Base-by-base conservation (phyloP, 331 rosid species). In the Acacia concinna region DNA sequence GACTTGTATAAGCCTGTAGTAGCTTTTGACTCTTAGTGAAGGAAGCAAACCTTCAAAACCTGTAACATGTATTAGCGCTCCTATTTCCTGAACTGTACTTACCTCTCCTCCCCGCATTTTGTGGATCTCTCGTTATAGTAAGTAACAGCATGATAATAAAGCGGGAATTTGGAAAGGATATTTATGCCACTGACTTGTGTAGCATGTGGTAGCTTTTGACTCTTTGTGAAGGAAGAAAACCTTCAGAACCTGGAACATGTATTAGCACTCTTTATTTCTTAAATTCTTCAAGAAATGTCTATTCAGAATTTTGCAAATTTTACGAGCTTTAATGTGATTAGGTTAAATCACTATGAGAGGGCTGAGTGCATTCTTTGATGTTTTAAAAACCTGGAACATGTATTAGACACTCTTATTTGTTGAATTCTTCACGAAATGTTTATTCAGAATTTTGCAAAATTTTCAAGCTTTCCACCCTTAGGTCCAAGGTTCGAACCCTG, bases 351-450 rank as follows among this genome's bases (percentile, higher is more conserved):
- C 43, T 78, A 4, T 60, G 35, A 41, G 31, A 73, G 52, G 43
- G 76, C 81, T 38, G 27, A 13, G 17, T 41, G 68, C 68, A 63
- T 71, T 4, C 51, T 70, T 59, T 30, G 41, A 44, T 56, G 52
- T 56, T 65, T 25, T 43, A 18, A 69, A n/a, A n/a, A n/a, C n/a
- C n/a, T n/a, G n/a, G n/a, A n/a, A n/a, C n/a, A n/a, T n/a, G n/a
- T n/a, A n/a, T n/a, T n/a, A n/a, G n/a, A n/a, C n/a, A n/a, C n/a
- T n/a, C n/a, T n/a, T n/a, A n/a, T n/a, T n/a, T n/a, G n/a, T n/a
- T n/a, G n/a, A n/a, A n/a, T n/a, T n/a, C n/a, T n/a, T n/a, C n/a
- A n/a, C n/a, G n/a, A n/a, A n/a, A n/a, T n/a, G n/a, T n/a, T n/a
- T n/a, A n/a, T n/a, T n/a, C n/a, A n/a, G n/a, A n/a, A n/a, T n/a